Conservation (phyloP, 2,329 filamentous ascomycete genomes). For the Cladosporium sp. region DNA sequence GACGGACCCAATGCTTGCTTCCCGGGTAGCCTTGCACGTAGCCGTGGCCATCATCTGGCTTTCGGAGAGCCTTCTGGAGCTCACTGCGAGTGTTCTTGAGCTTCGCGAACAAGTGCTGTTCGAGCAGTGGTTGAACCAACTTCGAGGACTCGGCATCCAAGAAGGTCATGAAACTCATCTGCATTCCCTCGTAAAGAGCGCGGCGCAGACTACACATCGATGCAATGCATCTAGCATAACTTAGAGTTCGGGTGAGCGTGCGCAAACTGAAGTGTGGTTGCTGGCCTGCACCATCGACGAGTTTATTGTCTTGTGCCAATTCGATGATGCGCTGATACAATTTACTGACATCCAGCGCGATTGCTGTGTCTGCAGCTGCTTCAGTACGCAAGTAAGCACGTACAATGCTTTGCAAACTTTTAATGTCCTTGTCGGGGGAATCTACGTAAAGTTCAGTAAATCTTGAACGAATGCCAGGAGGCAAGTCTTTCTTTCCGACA, state of each 20-base stretch:
- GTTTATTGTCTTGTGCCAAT: constrained; percentile 70
- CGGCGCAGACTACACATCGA: constrained; percentile 79
- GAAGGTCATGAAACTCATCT: constrained; percentile 94
- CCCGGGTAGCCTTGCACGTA: constrained; percentile 60
- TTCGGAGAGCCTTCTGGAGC: constrained; percentile 70
- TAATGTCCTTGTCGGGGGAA: constrained; percentile 79
- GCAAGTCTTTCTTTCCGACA: constrained; percentile 90
- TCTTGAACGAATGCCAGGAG: constrained; percentile 78
- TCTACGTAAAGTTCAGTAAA: constrained; percentile 96
- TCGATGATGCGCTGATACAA: constrained; percentile 85
- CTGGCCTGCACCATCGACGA: constrained; percentile 94
- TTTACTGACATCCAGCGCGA: constrained; percentile 73
- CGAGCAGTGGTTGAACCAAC: constrained; percentile 71
- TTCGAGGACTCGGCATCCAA: constrained; percentile 77
- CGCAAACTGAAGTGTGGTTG: constrained; percentile 95
- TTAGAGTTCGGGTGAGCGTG: constrained; percentile 83
- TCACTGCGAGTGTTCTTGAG: constrained; percentile 66
- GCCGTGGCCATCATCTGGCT: constrained; percentile 67
- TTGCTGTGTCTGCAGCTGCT: constrained; percentile 65
- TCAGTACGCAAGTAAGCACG: constrained; percentile 74
- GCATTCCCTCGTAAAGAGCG: constrained; percentile 89
- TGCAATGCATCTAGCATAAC: constrained; percentile 80
- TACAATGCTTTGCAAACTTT: constrained; percentile 83
- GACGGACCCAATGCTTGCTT: constrained; percentile 64
- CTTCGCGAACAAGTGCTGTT: constrained; percentile 70